Conservation (phyloP, 148 eudicot species). For the Dysphania ambrosioides region DNA sequence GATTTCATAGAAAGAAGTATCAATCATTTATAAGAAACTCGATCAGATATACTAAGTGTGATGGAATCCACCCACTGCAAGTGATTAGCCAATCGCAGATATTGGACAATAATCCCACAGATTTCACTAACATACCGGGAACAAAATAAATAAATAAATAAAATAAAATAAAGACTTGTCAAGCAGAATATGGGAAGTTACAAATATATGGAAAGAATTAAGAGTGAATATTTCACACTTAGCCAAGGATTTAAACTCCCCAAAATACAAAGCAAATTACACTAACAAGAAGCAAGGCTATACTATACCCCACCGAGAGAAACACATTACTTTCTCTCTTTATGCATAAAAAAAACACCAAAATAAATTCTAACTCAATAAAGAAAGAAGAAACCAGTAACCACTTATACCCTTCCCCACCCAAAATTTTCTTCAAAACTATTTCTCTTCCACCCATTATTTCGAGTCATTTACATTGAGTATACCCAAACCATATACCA, state of each 20-base stretch:
- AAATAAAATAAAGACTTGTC: no score
- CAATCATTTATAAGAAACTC: no score
- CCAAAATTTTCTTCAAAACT: conserved; percentile 16
- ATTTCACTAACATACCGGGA: no score
- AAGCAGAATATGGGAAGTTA: neutral
- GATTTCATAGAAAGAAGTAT: no score
- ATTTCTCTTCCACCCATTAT: conserved; percentile 17
- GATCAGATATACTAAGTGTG: no score
- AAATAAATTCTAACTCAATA: neutral
- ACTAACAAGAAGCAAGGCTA: conserved; percentile 23
- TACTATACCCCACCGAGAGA: conserved; percentile 21
- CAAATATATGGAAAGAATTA: conserved; percentile 27
- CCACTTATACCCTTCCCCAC: conserved; percentile 32
- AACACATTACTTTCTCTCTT: conserved; percentile 13
- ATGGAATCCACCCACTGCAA: no score
- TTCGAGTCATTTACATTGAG: conserved; percentile 28
- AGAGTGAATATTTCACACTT: conserved; percentile 33
- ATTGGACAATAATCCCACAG: no score
- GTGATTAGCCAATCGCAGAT: no score
- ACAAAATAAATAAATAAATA: no score
- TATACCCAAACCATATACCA: conserved; percentile 30
- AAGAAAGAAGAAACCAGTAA: neutral
- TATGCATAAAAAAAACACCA: conserved; percentile 22
- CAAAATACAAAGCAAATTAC: conserved; percentile 13
- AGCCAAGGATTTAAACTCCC: conserved; percentile 21